A percentile compares a stretch with the other conserved stretches of the same genome.
Evolutionary conservation across 495 filamentous ascomycete genomes (phyloP).

Genomic region (Polyplosphaeria fusca): DNA sequence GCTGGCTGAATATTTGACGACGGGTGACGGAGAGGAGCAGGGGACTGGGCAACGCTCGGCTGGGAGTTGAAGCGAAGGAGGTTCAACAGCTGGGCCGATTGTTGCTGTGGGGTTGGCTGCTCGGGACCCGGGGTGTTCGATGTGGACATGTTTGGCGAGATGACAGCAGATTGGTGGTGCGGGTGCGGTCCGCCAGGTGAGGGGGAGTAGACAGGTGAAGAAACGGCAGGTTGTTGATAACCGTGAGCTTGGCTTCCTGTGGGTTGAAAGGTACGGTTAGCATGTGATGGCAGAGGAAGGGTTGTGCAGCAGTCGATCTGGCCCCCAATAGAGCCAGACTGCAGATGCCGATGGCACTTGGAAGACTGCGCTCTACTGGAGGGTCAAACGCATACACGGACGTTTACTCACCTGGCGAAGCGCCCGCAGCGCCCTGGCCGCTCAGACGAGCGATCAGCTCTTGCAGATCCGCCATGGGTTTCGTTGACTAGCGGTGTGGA

Average conservation of each 20-base stretch:
- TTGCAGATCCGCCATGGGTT: slow-evolving; percentile 38
- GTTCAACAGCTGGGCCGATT: slow-evolving; percentile 71
- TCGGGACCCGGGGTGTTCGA: slow-evolving; percentile 45
- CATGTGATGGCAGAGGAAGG: too few species aligned
- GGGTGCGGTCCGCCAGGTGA: slow-evolving; percentile 36
- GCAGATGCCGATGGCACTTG: too few species aligned
- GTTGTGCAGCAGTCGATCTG: too few species aligned
- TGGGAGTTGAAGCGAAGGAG: slow-evolving; percentile 76
- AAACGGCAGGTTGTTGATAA: slow-evolving; percentile 38
- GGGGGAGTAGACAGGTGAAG: slow-evolving; percentile 42
- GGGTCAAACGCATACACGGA: too few species aligned
- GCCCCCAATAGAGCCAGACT: too few species aligned
- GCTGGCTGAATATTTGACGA: slow-evolving; percentile 1
- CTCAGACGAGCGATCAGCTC: slow-evolving; percentile 38
- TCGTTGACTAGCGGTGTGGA: neutral
- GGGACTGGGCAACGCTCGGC: slow-evolving; percentile 1
- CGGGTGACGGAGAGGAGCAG: slow-evolving; percentile 25
- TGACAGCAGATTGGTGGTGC: slow-evolving; percentile 37
- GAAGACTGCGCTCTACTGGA: too few species aligned
- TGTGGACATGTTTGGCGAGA: slow-evolving; percentile 42
- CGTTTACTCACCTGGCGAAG: too few species aligned
- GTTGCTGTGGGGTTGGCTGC: slow-evolving; percentile 43
- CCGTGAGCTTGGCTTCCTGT: slow-evolving; percentile 8
- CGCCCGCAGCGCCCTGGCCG: slow-evolving; percentile 20
- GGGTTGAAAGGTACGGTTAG: slow-evolving; percentile 1